These are phyloP conservation scores for Aureobasidium sp. DNA, from an alignment of 2,329 filamentous ascomycete species.

Conservation along the genomic window DNA sequence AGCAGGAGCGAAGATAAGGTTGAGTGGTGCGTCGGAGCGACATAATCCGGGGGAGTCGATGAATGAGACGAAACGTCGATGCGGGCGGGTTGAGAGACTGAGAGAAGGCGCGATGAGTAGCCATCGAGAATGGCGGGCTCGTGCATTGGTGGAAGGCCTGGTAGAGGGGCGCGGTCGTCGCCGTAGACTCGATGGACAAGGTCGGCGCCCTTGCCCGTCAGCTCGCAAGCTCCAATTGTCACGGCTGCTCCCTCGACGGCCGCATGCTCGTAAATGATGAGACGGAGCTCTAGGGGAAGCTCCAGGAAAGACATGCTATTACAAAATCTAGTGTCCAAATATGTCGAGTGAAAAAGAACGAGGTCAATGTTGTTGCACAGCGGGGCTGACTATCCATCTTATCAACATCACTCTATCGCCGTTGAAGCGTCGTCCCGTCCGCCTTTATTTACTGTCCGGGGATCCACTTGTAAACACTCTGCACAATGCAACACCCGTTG, in stretches of 20 bases:
- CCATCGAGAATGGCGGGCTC: slow-evolving; percentile 27
- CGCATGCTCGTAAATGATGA: slow-evolving; percentile 34
- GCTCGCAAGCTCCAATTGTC: slow-evolving; percentile 32
- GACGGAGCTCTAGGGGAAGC: slow-evolving; percentile 34
- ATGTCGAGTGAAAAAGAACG: neutral
- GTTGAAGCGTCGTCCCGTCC: slow-evolving; percentile 8
- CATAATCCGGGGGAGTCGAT: slow-evolving; percentile 12
- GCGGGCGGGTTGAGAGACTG: slow-evolving; percentile 22
- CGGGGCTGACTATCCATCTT: neutral
- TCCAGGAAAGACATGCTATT: slow-evolving; percentile 19
- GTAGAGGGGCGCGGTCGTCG: slow-evolving; percentile 20
- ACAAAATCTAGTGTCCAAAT: neutral
- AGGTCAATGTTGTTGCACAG: neutral
- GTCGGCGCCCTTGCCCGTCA: slow-evolving; percentile 26
- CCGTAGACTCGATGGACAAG: slow-evolving; percentile 25
- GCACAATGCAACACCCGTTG: slow-evolving; percentile 8
- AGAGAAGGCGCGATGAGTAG: slow-evolving; percentile 30
- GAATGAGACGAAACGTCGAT: slow-evolving; percentile 15
- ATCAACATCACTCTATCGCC: slow-evolving; percentile 1
- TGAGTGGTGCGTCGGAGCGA: neutral
- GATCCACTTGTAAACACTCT: slow-evolving; percentile 10
- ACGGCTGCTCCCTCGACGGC: slow-evolving; percentile 29
- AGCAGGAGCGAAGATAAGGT: slow-evolving; percentile 17
- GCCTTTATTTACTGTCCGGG: slow-evolving; percentile 10
- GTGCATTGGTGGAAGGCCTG: slow-evolving; percentile 32